phyloP scores from a whole-genome alignment of 371 early-diverging fungal genomes.

The Blakeslea trispora region DNA sequence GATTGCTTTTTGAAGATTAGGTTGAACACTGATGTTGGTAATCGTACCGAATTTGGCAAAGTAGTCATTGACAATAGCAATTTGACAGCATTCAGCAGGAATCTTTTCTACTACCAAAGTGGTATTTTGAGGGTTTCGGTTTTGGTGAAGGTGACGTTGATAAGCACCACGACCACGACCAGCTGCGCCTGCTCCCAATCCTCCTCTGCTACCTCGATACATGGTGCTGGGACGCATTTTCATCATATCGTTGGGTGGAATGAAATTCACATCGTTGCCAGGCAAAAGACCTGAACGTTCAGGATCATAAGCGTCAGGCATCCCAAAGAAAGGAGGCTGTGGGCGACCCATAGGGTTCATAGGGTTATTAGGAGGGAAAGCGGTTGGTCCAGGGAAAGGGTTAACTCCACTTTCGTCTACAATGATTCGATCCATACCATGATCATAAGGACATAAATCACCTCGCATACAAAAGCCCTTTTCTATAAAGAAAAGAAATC shows the following conservation, averaged over 20 bases:
- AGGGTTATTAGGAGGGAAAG: conserved; percentile 25
- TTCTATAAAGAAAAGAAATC: conserved; percentile 39
- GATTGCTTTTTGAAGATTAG: conserved; percentile 55
- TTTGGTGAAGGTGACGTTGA: conserved; percentile 19
- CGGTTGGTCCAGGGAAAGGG: conserved; percentile 21
- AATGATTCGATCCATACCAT: conserved; percentile 74
- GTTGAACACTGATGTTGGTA: conserved; percentile 68
- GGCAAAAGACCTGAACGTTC: conserved; percentile 42
- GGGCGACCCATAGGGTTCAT: conserved; percentile 22
- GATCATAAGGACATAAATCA: conserved; percentile 80
- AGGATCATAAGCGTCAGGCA: conserved; percentile 52
- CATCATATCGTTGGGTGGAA: conserved; percentile 14
- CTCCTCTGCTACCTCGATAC: conserved; percentile 13
- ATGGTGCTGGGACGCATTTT: conserved; percentile 10
- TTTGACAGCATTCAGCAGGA: conserved; percentile 64
- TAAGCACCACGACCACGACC: conserved; percentile 23
- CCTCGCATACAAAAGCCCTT: conserved; percentile 84
- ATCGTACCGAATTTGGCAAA: conserved; percentile 78
- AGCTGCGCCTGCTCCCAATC: background rate
- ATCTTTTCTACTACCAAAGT: conserved; percentile 77
- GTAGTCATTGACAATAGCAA: conserved; percentile 69
- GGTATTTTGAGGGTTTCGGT: conserved; percentile 40
- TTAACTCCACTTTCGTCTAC: conserved; percentile 57
- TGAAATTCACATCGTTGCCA: conserved; percentile 8
- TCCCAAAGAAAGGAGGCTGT: conserved; percentile 22